These are phyloP conservation scores for Penicillium freii DNA, from an alignment of 2,329 filamentous ascomycete species.

Conservation along the genomic window DNA sequence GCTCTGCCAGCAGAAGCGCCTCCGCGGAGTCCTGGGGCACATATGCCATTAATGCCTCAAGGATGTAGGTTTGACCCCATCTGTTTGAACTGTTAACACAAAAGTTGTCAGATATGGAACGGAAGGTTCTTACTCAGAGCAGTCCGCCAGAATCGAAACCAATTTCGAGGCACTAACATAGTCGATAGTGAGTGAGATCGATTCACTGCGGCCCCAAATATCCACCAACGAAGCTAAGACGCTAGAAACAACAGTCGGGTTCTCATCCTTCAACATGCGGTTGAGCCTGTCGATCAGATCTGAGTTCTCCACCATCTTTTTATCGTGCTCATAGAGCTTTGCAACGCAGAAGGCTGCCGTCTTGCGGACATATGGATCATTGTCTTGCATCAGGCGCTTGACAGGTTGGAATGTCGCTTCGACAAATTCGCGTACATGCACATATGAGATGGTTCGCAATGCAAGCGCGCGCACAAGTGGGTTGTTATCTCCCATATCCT, in stretches of 20 bases:
- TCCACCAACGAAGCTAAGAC: conserved; percentile 89
- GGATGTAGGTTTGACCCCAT: conserved; percentile 98
- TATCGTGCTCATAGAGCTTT: conserved; percentile 96
- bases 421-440: conserved; percentile 94
- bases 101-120: not conserved
- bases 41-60: conserved; percentile 97
- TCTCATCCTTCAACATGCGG: conserved; percentile 85
- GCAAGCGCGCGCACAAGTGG: conserved; percentile 89
- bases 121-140: conserved; percentile 73
- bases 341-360: conserved; percentile 95
- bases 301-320: conserved; percentile 80
- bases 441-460: conserved; percentile 92
- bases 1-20: conserved; percentile 83
- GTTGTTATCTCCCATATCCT: conserved; percentile 93
- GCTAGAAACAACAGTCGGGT: conserved; percentile 94
- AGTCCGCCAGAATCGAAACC: conserved; percentile 92
- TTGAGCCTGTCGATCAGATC: conserved; percentile 92
- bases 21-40: conserved; percentile 88
- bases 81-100: conserved; percentile 46
- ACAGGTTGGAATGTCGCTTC: conserved; percentile 83
- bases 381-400: conserved; percentile 77
- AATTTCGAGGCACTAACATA: conserved; percentile 98
- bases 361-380: conserved; percentile 95
- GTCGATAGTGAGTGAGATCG: conserved; percentile 96
- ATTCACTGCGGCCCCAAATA: conserved; percentile 97